Evolutionary conservation across 78 protist genomes (phyloP), one percentile per base, ranked within the genome.

Genomic region (Dictyostelium brefeldianum): DNA sequence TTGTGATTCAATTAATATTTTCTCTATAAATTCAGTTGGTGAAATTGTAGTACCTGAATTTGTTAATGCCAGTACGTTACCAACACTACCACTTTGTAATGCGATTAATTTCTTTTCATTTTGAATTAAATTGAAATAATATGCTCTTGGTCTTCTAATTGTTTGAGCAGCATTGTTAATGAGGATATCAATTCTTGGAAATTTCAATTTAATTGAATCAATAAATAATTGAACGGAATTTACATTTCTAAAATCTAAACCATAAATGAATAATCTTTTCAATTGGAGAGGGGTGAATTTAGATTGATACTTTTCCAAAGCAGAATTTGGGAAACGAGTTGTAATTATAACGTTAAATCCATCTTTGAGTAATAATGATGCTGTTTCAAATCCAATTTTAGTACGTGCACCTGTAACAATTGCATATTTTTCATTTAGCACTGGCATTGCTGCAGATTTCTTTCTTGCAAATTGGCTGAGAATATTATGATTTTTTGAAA

Each of bases 121-220:
- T 36, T 83, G 18, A 12, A 65, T 47, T 29, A 22, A 17, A 46
- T 59, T 46, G 17, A 65, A 18, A 65, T 77, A 95, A 64, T 53
- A 91, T 1, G 71, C 71, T 11, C 92, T 75, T 74, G 96, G 96
- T 36, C 95, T 48, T 9, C 96, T 29, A 29, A 95, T 65, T 4
- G 97, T 95, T 69, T 95, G 97, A 10, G 96, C 94, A 7, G 96
- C 97, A 81, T 96, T 96, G 56, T 96, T 96, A 95, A 96, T 95
- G 36, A 96, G 22, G n/a, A 95, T 54, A 80, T 96, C 95, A 18
- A 96, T 14, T 31, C 95, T 89, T 48, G 89, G 41, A 18, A 89
- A 57, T n/a, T 41, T 48, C 12, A 0, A 15, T 43, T 46, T 47
- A 4, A 96, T 25, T 22, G 20, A 9, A 31, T 29, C 85, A 29